A percentile compares a stretch with the other conserved stretches of the same genome.
Conservation (phyloP, 83 land plant species). For the Picea mariana region DNA sequence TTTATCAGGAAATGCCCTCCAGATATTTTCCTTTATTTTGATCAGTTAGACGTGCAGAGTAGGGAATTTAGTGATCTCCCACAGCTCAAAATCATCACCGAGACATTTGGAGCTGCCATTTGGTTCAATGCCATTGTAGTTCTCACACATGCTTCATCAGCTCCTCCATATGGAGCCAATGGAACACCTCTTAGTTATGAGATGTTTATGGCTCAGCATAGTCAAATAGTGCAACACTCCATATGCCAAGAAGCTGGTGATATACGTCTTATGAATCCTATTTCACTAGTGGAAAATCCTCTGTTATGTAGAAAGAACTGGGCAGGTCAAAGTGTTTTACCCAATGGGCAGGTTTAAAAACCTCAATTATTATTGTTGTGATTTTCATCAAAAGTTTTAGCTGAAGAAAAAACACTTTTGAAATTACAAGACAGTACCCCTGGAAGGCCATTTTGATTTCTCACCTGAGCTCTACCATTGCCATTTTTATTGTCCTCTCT, state of each 20-base stretch:
- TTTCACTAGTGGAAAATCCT: constrained; percentile 45
- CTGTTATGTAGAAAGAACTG: constrained; percentile 42
- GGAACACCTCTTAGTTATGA: no score
- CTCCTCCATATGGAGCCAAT: no score
- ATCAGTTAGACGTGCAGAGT: constrained; percentile 54
- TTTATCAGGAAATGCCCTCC: constrained; percentile 87
- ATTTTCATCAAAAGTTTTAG: no score
- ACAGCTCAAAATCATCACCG: constrained; percentile 37
- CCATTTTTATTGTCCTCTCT: no score
- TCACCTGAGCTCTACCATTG: constrained; percentile 71
- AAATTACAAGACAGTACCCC: no score
- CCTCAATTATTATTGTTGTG: no score
- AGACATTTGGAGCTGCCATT: constrained; percentile 26
- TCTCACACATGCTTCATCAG: neutral
- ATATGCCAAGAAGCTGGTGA: constrained; percentile 44
- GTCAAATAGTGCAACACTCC: constrained; percentile 60
- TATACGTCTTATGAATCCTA: no score
- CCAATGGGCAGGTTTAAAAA: no score
- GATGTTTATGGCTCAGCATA: constrained; percentile 46
- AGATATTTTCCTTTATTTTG: constrained; percentile 81
- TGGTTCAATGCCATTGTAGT: constrained; percentile 69
- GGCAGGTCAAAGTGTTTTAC: no score
- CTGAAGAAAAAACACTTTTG: no score
- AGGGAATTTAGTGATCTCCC: constrained; percentile 61
- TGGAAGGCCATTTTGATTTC: constrained; percentile 45